phyloP scores from a whole-genome alignment of 2,329 filamentous ascomycete genomes.

The Aspergillus fijiensis region DNA sequence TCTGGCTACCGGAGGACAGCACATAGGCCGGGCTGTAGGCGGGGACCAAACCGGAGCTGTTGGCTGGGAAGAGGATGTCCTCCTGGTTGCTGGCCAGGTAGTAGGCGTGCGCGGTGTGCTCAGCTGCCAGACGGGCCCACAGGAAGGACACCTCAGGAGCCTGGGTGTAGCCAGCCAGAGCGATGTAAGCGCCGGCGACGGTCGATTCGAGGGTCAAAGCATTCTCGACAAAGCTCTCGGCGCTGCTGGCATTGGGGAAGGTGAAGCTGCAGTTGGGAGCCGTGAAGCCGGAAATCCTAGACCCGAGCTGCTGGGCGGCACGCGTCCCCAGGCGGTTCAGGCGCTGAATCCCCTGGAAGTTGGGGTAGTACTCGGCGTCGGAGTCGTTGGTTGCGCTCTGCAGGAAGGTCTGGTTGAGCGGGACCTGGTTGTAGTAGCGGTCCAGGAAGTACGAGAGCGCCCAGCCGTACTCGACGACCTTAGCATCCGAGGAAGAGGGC shows the following conservation, averaged over 20 bases:
- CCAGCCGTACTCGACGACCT: constrained; percentile 25
- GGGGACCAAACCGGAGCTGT: constrained; percentile 21
- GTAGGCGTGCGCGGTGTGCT: constrained; percentile 25
- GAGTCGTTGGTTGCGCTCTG: constrained; percentile 20
- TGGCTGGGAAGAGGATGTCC: constrained; percentile 20
- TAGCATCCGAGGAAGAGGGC: constrained; percentile 20
- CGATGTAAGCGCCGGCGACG: constrained; percentile 27
- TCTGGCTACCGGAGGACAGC: constrained; percentile 19
- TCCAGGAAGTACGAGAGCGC: constrained; percentile 26
- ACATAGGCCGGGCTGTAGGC: constrained; percentile 27
- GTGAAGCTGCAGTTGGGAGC: constrained; percentile 25
- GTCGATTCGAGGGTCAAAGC: constrained; percentile 24
- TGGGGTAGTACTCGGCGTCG: constrained; percentile 19
- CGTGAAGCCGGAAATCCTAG: constrained; percentile 17
- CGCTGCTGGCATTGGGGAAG: constrained; percentile 18
- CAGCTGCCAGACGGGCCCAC: constrained; percentile 28
- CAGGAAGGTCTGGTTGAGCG: constrained; percentile 27
- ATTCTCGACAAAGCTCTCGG: constrained; percentile 19
- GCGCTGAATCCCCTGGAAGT: constrained; percentile 26
- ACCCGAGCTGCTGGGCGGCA: constrained; percentile 25
- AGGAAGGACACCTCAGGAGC: constrained; percentile 33
- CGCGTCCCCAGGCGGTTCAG: constrained; percentile 26
- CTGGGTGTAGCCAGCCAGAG: constrained; percentile 28
- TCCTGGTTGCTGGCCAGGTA: constrained; percentile 22
- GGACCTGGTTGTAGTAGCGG: constrained; percentile 23